phyloP scores from a whole-genome alignment of 1,284 basidiomycete species.

The Inonotus hispidus region DNA sequence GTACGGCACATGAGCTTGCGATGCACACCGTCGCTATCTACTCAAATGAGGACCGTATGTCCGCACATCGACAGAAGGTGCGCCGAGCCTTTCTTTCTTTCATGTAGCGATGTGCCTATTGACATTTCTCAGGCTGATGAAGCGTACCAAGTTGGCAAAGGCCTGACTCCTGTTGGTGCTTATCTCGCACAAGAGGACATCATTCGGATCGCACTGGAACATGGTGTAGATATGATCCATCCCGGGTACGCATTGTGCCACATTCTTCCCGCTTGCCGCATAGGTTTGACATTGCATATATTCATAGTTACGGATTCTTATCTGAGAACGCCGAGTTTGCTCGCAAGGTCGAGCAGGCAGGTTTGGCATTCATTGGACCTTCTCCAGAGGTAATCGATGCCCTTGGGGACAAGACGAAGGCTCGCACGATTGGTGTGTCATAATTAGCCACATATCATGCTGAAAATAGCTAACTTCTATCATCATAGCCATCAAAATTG shows the following conservation, averaged over 20 bases:
- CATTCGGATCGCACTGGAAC: constrained; percentile 90
- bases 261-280: neutral
- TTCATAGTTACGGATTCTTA: constrained; percentile 87
- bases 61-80: constrained; percentile 96
- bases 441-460: neutral
- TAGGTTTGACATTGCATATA: neutral
- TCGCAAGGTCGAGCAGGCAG: constrained; percentile 93
- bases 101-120: neutral
- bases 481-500: constrained; percentile 71
- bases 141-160: constrained; percentile 96
- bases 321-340: constrained; percentile 97
- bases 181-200: constrained; percentile 99
- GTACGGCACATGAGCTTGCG: constrained; percentile 97
- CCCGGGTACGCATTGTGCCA: constrained; percentile 62
- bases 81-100: constrained; percentile 13
- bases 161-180: constrained; percentile 91
- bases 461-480: neutral
- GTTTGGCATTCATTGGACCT: constrained; percentile 96
- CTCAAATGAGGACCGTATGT: constrained; percentile 94
- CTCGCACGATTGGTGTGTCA: constrained; percentile 70
- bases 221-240: constrained; percentile 99
- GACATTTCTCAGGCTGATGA: constrained; percentile 76
- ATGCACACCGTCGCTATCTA: constrained; percentile 99
- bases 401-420: constrained; percentile 98
- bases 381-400: constrained; percentile 96